Evolutionary conservation across 169 alveolate species (phyloP).

Genomic region (Amoebophrya sp.): DNA sequence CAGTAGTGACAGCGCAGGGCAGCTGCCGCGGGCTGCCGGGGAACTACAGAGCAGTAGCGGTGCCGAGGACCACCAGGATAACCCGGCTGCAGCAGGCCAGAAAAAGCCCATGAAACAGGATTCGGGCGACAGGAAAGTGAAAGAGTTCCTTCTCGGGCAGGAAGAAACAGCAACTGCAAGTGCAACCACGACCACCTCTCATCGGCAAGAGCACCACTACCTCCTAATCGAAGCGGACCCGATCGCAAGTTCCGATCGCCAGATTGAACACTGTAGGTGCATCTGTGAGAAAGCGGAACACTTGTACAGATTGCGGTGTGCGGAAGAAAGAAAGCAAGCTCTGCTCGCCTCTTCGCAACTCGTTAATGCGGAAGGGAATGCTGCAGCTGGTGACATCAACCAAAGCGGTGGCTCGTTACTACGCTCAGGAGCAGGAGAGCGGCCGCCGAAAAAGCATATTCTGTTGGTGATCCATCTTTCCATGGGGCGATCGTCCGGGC

Average conservation of each 20-base stretch:
- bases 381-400: too few relatives aligned
- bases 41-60: not conserved
- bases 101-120: not conserved
- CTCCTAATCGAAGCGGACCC: not conserved
- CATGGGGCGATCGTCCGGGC: not conserved
- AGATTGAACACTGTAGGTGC: not conserved
- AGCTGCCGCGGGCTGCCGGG: not conserved
- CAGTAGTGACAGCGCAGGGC: too few relatives aligned
- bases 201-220: not conserved
- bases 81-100: not conserved
- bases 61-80: not conserved
- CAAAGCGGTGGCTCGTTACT: not conserved
- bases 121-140: not conserved
- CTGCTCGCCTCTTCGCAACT: not conserved
- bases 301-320: not conserved
- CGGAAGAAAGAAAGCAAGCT: too few relatives aligned
- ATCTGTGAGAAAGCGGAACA: not conserved
- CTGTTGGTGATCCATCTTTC: not conserved
- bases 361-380: too few relatives aligned
- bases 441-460: not conserved
- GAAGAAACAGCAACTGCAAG: too few relatives aligned
- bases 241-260: not conserved
- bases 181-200: not conserved
- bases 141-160: not conserved
- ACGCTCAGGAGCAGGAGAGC: not conserved